Conservation (phyloP, 2,329 filamentous ascomycete species). For the Talaromyces funiculosus region DNA sequence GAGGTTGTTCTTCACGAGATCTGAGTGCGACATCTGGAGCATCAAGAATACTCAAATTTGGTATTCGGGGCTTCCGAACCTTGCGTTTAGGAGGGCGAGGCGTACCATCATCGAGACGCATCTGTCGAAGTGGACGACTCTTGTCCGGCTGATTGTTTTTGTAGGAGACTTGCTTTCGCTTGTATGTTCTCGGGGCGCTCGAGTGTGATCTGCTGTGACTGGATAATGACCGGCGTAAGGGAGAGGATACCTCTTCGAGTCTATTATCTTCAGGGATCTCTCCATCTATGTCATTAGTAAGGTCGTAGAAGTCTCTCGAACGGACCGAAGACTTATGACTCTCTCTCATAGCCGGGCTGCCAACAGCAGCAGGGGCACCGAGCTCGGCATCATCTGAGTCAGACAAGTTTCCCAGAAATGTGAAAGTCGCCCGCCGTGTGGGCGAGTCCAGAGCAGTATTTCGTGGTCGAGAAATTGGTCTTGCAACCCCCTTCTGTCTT, state of each 20-base stretch:
- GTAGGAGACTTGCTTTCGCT: neutral
- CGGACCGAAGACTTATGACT: conserved; percentile 15
- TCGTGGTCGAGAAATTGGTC: conserved; percentile 25
- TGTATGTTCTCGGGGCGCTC: conserved; percentile 4
- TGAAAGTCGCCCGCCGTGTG: conserved; percentile 14
- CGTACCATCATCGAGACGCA: conserved; percentile 31
- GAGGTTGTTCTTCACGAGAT: conserved; percentile 36
- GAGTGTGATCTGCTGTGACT: conserved; percentile 12
- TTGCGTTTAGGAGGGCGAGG: conserved; percentile 21
- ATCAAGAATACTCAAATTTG: conserved; percentile 49
- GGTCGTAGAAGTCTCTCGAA: conserved; percentile 21
- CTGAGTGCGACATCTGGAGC: conserved; percentile 31
- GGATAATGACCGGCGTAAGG: conserved; percentile 19
- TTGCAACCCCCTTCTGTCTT: conserved; percentile 30
- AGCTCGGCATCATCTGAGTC: conserved; percentile 22
- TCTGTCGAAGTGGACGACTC: conserved; percentile 28
- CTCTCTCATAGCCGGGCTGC: conserved; percentile 8
- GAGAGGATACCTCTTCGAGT: conserved; percentile 38
- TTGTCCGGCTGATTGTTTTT: conserved; percentile 12
- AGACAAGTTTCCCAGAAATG: conserved; percentile 25
- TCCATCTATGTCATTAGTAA: conserved; percentile 19
- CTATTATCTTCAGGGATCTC: conserved; percentile 39
- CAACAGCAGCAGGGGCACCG: neutral
- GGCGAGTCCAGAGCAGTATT: conserved; percentile 15
- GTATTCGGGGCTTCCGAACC: conserved; percentile 20